phyloP scores from a whole-genome alignment of 805 yeast genomes.

The Naumovozyma baii region DNA sequence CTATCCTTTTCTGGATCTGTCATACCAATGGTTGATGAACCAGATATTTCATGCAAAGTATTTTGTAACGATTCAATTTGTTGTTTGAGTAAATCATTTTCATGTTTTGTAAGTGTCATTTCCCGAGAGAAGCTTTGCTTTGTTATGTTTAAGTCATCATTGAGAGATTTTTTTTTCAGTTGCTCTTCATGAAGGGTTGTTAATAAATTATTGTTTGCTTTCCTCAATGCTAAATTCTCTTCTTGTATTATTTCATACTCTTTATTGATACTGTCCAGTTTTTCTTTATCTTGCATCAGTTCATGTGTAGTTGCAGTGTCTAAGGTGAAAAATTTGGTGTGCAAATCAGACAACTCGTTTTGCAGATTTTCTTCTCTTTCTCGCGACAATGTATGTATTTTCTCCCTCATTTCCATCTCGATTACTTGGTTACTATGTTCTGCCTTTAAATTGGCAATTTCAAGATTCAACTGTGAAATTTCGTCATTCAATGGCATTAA shows the following conservation, averaged over 20 bases:
- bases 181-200: background rate
- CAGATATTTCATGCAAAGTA: background rate
- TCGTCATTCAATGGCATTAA: no score
- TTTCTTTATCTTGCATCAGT: background rate
- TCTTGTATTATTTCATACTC: background rate
- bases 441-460: no score
- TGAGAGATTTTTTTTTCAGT: background rate
- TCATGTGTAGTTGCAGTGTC: background rate
- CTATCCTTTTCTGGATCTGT: constrained; percentile 20
- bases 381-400: constrained; percentile 28
- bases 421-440: no score
- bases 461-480: no score
- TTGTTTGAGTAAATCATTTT: constrained; percentile 30
- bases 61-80: constrained; percentile 32
- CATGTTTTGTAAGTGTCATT: constrained; percentile 48
- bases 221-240: background rate
- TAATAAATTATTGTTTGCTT: no score
- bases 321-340: background rate
- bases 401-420: constrained; percentile 56
- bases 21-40: background rate
- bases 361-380: constrained; percentile 23
- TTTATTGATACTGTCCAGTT: background rate
- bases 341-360: constrained; percentile 14
- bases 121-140: constrained; percentile 46
- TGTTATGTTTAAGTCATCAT: constrained; percentile 18